Percentiles rank a stretch among this genome's conserved stretches.
phyloP scores from a whole-genome alignment of 495 filamentous ascomycete genomes.

The Aspergillus biplanus region DNA sequence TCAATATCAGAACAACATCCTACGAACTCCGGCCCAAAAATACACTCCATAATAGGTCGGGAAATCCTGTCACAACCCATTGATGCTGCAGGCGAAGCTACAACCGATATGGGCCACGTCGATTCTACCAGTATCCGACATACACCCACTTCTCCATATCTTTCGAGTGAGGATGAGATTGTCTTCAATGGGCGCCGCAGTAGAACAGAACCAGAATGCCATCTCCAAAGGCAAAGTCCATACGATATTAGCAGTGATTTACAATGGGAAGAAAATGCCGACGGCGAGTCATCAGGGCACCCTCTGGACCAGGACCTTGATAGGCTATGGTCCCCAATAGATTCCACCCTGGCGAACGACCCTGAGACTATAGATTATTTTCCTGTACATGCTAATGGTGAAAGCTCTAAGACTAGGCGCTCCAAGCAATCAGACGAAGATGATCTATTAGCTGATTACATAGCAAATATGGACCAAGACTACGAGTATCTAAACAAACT shows the following conservation, averaged over 20 bases:
- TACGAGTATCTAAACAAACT: slow-evolving; percentile 1
- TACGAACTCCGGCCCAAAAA: background rate
- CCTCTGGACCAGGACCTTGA: background rate
- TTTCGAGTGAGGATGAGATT: slow-evolving; percentile 49
- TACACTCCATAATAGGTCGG: too few relatives aligned
- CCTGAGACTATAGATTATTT: background rate
- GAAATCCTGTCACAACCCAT: background rate
- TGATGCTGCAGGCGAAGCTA: background rate
- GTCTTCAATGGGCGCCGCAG: slow-evolving; percentile 44
- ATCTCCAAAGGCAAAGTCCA: background rate
- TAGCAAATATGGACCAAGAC: slow-evolving; percentile 64
- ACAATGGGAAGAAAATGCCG: background rate
- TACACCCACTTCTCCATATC: slow-evolving; percentile 9
- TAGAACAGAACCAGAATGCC: slow-evolving; percentile 4
- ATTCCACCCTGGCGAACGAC: background rate
- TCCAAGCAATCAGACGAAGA: slow-evolving; percentile 44
- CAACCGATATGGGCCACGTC: background rate
- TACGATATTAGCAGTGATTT: background rate
- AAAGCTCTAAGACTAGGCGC: background rate
- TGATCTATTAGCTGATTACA: slow-evolving; percentile 72
- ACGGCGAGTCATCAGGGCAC: background rate
- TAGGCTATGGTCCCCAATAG: background rate
- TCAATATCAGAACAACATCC: background rate
- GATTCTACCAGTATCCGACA: background rate
- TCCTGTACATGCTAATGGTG: background rate